These are phyloP conservation scores for Epichloe sylvatica DNA, from an alignment of 2,329 filamentous ascomycete species.

Conservation along the genomic window DNA sequence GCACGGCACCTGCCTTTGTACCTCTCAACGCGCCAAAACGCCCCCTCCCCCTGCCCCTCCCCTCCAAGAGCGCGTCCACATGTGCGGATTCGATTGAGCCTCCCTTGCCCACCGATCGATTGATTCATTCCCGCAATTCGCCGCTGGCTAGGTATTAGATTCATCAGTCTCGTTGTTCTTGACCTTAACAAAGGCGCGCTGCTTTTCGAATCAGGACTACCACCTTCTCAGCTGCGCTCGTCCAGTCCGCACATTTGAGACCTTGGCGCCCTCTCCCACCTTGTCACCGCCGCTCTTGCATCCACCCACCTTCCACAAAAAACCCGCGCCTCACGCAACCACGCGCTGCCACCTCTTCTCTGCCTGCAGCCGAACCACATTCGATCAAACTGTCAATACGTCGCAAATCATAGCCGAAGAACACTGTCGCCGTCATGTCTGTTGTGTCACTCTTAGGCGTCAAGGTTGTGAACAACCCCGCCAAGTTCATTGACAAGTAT, in stretches of 20 bases:
- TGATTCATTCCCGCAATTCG: background rate
- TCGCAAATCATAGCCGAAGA: background rate
- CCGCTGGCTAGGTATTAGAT: background rate
- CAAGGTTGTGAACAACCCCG: conserved; percentile 93
- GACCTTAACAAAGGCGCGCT: background rate
- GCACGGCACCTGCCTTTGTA: conserved; percentile 1
- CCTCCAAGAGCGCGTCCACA: background rate
- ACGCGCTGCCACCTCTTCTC: background rate
- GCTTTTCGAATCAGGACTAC: no score
- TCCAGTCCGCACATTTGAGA: background rate
- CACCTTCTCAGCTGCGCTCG: no score
- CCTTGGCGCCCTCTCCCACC: background rate
- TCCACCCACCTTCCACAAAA: conserved; percentile 2
- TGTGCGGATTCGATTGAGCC: background rate
- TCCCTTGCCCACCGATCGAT: background rate
- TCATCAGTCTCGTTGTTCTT: background rate
- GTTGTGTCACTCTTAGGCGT: conserved; percentile 93
- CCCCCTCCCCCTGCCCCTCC: conserved; percentile 4
- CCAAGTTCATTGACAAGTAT: conserved; percentile 82
- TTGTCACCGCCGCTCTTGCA: conserved; percentile 4
- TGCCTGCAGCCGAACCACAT: background rate
- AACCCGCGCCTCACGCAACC: background rate
- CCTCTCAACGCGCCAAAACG: conserved; percentile 18
- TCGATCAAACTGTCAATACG: background rate
- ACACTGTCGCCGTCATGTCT: conserved; percentile 49